Conservation (phyloP, 2,329 filamentous ascomycete genomes). For the Waltergamsia citrina region DNA sequence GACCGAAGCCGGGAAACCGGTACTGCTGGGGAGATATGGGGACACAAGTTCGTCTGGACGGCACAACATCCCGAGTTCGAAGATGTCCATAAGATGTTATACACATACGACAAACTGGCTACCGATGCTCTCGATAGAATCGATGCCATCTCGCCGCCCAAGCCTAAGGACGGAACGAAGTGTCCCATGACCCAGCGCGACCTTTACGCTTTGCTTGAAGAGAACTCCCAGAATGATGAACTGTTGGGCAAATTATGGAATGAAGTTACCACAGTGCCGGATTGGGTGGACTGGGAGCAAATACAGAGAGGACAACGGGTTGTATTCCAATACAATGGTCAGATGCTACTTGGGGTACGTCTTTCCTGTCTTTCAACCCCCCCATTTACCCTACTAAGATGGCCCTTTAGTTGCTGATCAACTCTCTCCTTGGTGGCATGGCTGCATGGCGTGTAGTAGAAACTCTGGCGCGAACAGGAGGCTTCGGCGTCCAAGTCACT, state of each 20-base stretch:
- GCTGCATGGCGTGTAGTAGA: constrained; percentile 65
- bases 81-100: constrained; percentile 49
- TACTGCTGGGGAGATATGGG: constrained; percentile 8
- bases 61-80: constrained; percentile 50
- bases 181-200: constrained; percentile 33
- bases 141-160: constrained; percentile 43
- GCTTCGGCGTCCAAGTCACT: constrained; percentile 60
- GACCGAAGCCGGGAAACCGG: constrained; percentile 7
- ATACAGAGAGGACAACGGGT: constrained; percentile 66
- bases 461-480: constrained; percentile 63
- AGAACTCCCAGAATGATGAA: constrained; percentile 46
- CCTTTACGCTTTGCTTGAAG: constrained; percentile 51
- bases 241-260: constrained; percentile 50
- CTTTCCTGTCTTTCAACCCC: not conserved
- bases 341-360: constrained; percentile 48
- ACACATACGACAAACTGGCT: constrained; percentile 59
- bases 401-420: constrained; percentile 40
- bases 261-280: constrained; percentile 56
- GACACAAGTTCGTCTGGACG: constrained; percentile 60
- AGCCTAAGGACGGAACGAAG: constrained; percentile 1
- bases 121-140: constrained; percentile 56
- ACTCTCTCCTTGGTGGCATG: constrained; percentile 61
- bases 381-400: no score
- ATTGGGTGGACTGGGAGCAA: constrained; percentile 72
- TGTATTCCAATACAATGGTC: constrained; percentile 67